Evolutionary conservation across 164 flowering plant genomes (phyloP), one percentile per base, ranked within the genome.

Genomic region (Vitis amurensis): DNA sequence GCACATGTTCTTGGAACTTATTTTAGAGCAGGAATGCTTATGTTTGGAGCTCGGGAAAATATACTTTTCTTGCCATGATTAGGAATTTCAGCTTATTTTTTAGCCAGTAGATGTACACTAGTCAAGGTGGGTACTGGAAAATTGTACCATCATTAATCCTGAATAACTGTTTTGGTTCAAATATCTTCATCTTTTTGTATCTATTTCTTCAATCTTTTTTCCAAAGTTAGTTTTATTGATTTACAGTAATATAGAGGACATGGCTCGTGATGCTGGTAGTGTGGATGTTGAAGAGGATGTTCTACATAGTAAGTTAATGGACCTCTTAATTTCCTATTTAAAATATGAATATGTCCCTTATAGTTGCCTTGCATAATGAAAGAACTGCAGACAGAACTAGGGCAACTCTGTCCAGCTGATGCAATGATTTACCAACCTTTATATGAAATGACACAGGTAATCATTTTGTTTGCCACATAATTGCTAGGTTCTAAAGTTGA

Each of bases 221-320:
- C 47, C 69, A 52, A 70, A 48, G 44, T 61, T 71, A 5, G 2
- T 19, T 73, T 57, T 16, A 19, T 27, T 62, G 10, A n/a, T 66
- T 72, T 69, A 44, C 89, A 95, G 99, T 79, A 95, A 93, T 76
- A 90, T 95, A 74, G 99, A 95, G 76, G 99, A 95, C 81, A 87
- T 90, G 67, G 86, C 94, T 77, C 97, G 99, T 60, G 97, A 90
- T 66, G 90, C 97, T 78, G 97, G 93, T 47, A 93, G 98, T 69
- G 71, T 90, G 64, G 94, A 95, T 77, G 78, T 90, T 57, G 97
- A 95, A 69, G 97, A 91, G 73, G 96, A 91, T 63, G 73, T 62
- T 69, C 74, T 95, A 69, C 79, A 78, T 44, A 76, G 99, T 95
- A 89, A 76, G 91, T 82, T 50, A 23, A 62, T n/a, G 13, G 10